Conservation (phyloP, 1,139 yeast species). For the Scheffersomyces illinoinensis region DNA sequence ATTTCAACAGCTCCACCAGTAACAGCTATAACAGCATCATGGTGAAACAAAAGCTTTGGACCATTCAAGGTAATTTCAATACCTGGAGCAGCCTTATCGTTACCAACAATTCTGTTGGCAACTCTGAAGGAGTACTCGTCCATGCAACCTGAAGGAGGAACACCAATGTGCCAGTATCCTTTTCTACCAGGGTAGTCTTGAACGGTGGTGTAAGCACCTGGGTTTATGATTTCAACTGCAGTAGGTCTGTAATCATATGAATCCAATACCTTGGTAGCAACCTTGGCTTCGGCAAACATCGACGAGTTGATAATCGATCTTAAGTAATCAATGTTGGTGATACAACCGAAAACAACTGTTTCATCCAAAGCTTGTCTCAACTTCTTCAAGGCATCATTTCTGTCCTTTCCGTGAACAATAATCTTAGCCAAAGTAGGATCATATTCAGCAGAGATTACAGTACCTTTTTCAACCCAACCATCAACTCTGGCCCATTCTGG, state of each 20-base stretch:
- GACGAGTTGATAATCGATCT: slow-evolving; percentile 79
- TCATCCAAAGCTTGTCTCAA: slow-evolving; percentile 80
- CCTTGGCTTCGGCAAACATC: slow-evolving; percentile 81
- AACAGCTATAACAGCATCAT: slow-evolving; percentile 71
- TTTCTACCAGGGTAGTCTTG: slow-evolving; percentile 96
- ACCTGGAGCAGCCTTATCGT: slow-evolving; percentile 78
- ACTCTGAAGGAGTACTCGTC: slow-evolving; percentile 86
- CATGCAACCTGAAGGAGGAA: slow-evolving; percentile 99
- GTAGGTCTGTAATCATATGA: slow-evolving; percentile 76
- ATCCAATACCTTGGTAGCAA: slow-evolving; percentile 86
- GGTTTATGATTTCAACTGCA: slow-evolving; percentile 79
- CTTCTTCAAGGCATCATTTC: slow-evolving; percentile 78
- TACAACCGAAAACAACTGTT: slow-evolving; percentile 85
- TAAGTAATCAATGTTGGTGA: slow-evolving; percentile 86
- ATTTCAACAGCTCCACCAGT: slow-evolving; percentile 82
- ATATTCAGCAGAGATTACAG: slow-evolving; percentile 87
- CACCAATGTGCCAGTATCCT: slow-evolving; percentile 88
- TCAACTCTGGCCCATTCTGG: slow-evolving; percentile 92
- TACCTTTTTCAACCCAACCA: slow-evolving; percentile 90
- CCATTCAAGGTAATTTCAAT: slow-evolving; percentile 87
- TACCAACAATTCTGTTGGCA: slow-evolving; percentile 90
- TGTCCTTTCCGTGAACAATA: slow-evolving; percentile 87
- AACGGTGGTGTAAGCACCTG: slow-evolving; percentile 94
- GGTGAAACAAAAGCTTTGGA: slow-evolving; percentile 82
- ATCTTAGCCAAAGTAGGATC: slow-evolving; percentile 97